These are phyloP conservation scores for Tausonia pullulans DNA, from an alignment of 1,284 basidiomycete species.

Conservation along the genomic window DNA sequence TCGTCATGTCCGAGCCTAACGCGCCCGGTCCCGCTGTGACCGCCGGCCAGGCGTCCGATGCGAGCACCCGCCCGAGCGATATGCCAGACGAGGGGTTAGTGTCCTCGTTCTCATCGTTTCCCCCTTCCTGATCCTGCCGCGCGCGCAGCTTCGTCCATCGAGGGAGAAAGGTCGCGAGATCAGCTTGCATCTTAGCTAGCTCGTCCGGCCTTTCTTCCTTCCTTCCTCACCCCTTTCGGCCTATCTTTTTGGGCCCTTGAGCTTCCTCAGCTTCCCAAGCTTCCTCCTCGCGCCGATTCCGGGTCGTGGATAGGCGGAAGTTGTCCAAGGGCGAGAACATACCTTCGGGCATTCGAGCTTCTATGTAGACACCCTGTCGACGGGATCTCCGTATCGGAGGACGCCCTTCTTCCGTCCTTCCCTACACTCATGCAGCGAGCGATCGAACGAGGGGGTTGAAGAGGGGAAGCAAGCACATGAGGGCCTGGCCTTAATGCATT, in stretches of 20 bases:
- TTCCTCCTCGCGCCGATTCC: too few species aligned
- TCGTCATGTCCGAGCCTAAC: background rate
- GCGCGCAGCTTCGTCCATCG: background rate
- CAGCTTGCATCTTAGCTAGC: background rate
- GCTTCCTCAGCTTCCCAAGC: background rate
- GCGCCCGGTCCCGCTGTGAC: too few species aligned
- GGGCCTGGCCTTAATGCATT: too few species aligned
- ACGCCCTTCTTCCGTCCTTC: too few species aligned
- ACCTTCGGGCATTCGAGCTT: too few species aligned
- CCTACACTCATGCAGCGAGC: too few species aligned
- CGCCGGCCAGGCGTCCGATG: background rate
- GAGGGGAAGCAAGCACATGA: too few species aligned
- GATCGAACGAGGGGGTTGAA: too few species aligned
- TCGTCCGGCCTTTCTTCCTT: background rate
- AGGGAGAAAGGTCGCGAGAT: background rate
- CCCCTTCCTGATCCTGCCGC: background rate
- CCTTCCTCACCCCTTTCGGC: background rate
- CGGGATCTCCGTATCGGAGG: too few species aligned
- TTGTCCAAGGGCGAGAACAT: too few species aligned
- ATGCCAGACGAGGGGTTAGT: slow-evolving; percentile 99
- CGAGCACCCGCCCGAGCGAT: slow-evolving; percentile 69
- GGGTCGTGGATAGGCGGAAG: too few species aligned
- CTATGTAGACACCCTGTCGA: too few species aligned
- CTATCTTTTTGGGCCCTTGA: background rate
- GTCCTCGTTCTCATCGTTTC: slow-evolving; percentile 21